These are phyloP conservation scores for Macadamia tetraphylla DNA, from an alignment of 164 flowering plant genomes.

Conservation along the genomic window DNA sequence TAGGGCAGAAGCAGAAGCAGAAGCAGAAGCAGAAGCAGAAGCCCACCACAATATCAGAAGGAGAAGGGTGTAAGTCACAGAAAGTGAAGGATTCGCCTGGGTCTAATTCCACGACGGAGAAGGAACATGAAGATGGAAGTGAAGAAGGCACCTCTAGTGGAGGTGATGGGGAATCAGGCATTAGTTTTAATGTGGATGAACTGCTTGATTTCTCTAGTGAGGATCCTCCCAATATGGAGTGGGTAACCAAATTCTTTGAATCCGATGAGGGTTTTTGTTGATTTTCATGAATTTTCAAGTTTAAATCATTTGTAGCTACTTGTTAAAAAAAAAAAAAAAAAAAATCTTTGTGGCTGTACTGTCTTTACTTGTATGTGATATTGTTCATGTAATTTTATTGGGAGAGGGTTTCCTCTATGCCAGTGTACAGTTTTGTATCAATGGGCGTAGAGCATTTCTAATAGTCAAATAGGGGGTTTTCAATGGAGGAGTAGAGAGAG, in stretches of 20 bases:
- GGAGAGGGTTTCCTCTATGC: too few relatives aligned
- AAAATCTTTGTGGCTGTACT: neutral
- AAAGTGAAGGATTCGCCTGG: too few relatives aligned
- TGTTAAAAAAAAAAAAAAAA: too few relatives aligned
- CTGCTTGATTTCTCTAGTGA: conserved; percentile 16
- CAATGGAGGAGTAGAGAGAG: too few relatives aligned
- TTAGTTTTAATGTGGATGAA: conserved; percentile 1
- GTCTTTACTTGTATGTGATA: neutral
- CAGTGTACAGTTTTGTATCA: too few relatives aligned
- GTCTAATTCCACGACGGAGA: too few relatives aligned
- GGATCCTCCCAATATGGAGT: conserved; percentile 22
- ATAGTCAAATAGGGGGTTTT: too few relatives aligned
- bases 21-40: conserved; percentile 12
- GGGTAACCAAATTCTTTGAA: conserved; percentile 21
- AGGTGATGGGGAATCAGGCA: neutral
- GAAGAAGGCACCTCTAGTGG: conserved; percentile 5
- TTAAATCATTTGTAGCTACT: too few relatives aligned
- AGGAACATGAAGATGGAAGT: neutral
- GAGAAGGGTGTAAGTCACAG: too few relatives aligned
- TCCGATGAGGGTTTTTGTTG: conserved; percentile 12
- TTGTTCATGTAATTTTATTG: neutral
- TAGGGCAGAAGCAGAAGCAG: conserved; percentile 16
- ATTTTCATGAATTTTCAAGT: conserved; percentile 1
- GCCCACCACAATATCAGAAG: conserved; percentile 7
- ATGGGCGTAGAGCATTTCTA: too few relatives aligned